Conservation (phyloP, 768 basidiomycete species). For the Amanita pseudoporphyria region DNA sequence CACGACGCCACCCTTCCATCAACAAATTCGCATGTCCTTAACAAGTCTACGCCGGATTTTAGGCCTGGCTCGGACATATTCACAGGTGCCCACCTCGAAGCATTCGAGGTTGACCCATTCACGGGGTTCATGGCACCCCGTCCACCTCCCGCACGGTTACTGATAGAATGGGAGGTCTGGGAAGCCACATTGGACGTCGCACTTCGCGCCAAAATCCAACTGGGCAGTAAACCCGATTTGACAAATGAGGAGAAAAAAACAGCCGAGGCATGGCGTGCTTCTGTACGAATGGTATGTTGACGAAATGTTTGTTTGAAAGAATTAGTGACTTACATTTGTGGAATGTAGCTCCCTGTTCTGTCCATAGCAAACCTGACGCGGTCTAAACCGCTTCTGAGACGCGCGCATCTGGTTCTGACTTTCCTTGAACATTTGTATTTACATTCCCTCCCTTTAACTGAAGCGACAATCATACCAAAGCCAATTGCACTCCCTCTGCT, state of each 20-base stretch:
- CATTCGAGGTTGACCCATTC: slow-evolving; percentile 84
- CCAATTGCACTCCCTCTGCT: slow-evolving; percentile 73
- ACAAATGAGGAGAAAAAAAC: background rate
- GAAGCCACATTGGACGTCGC: slow-evolving; percentile 51
- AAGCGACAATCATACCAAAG: slow-evolving; percentile 56
- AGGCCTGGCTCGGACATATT: background rate
- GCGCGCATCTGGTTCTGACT: slow-evolving; percentile 70
- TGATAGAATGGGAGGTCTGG: slow-evolving; percentile 60
- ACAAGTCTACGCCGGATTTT: background rate
- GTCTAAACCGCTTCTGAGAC: slow-evolving; percentile 54
- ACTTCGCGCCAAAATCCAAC: slow-evolving; percentile 36
- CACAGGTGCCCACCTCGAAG: slow-evolving; percentile 12
- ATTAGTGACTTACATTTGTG: background rate
- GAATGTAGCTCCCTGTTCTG: slow-evolving; percentile 43
- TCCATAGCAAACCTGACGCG: slow-evolving; percentile 31
- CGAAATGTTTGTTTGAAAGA: too few species aligned
- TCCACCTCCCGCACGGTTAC: slow-evolving; percentile 57
- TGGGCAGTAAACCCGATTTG: slow-evolving; percentile 42
- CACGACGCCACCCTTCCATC: too few species aligned
- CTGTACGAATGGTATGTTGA: slow-evolving; percentile 1
- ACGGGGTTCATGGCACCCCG: slow-evolving; percentile 89
- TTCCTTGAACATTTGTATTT: slow-evolving; percentile 77
- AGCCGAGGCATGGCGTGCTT: background rate
- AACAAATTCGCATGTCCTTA: background rate
- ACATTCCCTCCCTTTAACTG: slow-evolving; percentile 47